A percentile compares a stretch with the other conserved stretches of the same genome.
Evolutionary conservation across 805 yeast species (phyloP).

Genomic region (Zygoascus ofunaensis): DNA sequence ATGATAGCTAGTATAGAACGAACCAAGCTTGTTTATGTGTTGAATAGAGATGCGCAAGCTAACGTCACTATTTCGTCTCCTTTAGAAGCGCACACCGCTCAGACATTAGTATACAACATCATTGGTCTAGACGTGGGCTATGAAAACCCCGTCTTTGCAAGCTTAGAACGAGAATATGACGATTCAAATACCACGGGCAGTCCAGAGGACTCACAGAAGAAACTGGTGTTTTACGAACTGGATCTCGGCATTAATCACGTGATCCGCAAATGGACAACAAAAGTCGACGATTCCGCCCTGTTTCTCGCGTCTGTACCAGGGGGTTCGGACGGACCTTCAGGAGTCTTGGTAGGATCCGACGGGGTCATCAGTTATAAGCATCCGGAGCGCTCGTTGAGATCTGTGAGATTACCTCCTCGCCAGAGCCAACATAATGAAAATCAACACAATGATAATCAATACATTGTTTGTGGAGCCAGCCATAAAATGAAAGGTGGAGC

Average conservation of each 20-base stretch:
- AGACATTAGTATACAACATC: constrained; percentile 42
- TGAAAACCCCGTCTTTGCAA: constrained; percentile 79
- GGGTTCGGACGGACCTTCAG: constrained; percentile 51
- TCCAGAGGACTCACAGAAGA: constrained; percentile 19
- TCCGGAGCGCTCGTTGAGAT: constrained; percentile 18
- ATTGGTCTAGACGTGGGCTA: constrained; percentile 64
- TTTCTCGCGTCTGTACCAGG: constrained; percentile 63
- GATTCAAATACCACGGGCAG: constrained; percentile 21
- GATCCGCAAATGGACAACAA: constrained; percentile 40
- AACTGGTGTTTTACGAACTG: constrained; percentile 63
- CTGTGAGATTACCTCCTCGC: constrained; percentile 47
- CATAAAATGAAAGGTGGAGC: constrained; percentile 58
- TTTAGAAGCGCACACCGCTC: constrained; percentile 51
- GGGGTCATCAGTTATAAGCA: constrained; percentile 36
- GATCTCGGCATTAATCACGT: constrained; percentile 82
- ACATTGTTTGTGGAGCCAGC: constrained; percentile 47
- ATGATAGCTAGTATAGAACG: constrained; percentile 66
- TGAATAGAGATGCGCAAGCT: constrained; percentile 41
- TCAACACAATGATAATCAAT: constrained; percentile 14
- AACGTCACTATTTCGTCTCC: constrained; percentile 60
- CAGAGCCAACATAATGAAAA: too few species aligned
- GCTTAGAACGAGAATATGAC: constrained; percentile 56
- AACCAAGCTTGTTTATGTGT: constrained; percentile 59
- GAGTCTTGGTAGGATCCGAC: constrained; percentile 56
- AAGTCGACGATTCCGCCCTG: constrained; percentile 36